phyloP scores from a whole-genome alignment of 495 filamentous ascomycete genomes.

The Daldinia loculata region DNA sequence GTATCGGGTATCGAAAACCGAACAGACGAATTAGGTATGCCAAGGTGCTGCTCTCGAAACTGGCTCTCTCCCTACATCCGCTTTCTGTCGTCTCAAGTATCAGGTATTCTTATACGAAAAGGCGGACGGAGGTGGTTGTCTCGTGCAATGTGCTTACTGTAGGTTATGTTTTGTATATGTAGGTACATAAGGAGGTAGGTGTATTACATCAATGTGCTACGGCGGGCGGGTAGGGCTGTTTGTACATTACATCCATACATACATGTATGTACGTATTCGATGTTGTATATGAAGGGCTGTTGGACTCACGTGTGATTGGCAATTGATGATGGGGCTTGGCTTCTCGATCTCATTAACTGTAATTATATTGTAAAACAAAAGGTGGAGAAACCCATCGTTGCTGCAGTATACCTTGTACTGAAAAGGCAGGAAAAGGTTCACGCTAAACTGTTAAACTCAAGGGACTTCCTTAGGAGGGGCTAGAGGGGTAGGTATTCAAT shows the following conservation, averaged over 20 bases:
- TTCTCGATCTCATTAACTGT: slow-evolving; percentile 33
- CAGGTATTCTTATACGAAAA: slow-evolving; percentile 15
- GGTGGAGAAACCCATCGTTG: slow-evolving; percentile 4
- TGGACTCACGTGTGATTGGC: too few species aligned
- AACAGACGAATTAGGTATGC: slow-evolving; percentile 19
- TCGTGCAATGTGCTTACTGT: slow-evolving; percentile 31
- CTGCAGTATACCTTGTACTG: neutral
- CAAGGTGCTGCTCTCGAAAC: neutral
- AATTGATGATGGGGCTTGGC: slow-evolving; percentile 1
- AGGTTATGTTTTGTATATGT: slow-evolving; percentile 16
- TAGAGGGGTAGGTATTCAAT: neutral
- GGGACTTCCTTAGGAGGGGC: neutral
- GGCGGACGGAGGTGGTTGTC: neutral
- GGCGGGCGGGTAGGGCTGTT: neutral
- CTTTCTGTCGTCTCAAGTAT: neutral
- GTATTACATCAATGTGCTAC: neutral
- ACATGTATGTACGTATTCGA: neutral
- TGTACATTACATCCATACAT: neutral
- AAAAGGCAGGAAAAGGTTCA: neutral
- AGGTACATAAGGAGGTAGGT: neutral
- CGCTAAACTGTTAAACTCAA: neutral
- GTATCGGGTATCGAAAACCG: slow-evolving; percentile 1
- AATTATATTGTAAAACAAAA: slow-evolving; percentile 6
- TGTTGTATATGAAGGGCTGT: too few species aligned
- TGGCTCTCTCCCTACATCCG: neutral